Evolutionary conservation across 2,329 filamentous ascomycete species (phyloP).

Genomic region (Furcasterigmium furcatum): DNA sequence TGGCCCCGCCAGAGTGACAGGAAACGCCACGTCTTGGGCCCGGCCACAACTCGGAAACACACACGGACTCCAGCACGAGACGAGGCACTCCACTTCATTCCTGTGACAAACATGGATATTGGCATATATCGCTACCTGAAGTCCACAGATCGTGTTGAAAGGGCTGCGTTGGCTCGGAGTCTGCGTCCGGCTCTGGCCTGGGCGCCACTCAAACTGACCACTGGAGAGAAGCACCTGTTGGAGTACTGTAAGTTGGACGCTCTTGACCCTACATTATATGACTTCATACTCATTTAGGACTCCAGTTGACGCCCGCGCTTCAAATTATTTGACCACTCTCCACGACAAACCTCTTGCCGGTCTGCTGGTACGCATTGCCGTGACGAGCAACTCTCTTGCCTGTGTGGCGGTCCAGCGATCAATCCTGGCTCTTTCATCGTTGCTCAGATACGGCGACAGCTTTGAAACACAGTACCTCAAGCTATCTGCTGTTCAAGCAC

Average conservation of each 20-base stretch:
- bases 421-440: conserved; percentile 20
- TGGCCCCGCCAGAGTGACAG: conserved; percentile 21
- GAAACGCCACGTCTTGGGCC: conserved; percentile 15
- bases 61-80: not conserved
- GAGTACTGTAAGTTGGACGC: conserved; percentile 7
- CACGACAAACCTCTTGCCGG: conserved; percentile 14
- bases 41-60: not conserved
- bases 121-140: conserved; percentile 3
- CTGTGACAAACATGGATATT: conserved; percentile 17
- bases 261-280: no score
- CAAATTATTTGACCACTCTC: conserved; percentile 6
- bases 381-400: conserved; percentile 13
- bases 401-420: conserved; percentile 16
- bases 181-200: not conserved
- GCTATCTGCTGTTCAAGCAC: conserved; percentile 15
- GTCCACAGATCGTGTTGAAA: no score
- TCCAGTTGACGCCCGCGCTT: conserved; percentile 4
- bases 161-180: not conserved
- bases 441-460: conserved; percentile 16
- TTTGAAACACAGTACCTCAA: conserved; percentile 19
- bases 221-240: conserved; percentile 3
- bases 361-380: conserved; percentile 18
- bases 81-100: conserved; percentile 13
- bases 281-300: not conserved
- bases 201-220: conserved; percentile 1